Percentiles rank a stretch among this genome's conserved stretches.
Conservation (phyloP, 164 flowering plant species). For the Taxillus chinensis region DNA sequence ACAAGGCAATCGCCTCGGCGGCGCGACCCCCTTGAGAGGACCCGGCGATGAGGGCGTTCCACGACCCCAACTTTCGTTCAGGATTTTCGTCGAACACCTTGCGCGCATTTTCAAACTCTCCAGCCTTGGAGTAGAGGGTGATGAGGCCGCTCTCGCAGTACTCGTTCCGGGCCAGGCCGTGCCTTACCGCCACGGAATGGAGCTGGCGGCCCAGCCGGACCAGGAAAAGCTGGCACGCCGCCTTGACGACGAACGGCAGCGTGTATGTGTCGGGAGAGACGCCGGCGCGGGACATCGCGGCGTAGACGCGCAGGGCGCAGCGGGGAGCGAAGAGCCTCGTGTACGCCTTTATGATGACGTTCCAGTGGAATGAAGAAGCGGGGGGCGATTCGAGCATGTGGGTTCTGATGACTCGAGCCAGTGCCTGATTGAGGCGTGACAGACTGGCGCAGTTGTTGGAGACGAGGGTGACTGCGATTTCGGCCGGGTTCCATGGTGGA, state of each 20-base stretch:
- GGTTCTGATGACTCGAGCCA: conserved; percentile 32
- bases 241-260: conserved; percentile 45
- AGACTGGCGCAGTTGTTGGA: conserved; percentile 27
- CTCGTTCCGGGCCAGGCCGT: conserved; percentile 35
- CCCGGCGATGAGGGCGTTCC: conserved; percentile 57
- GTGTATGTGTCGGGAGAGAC: conserved; percentile 47
- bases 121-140: conserved; percentile 32
- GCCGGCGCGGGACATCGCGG: conserved; percentile 34
- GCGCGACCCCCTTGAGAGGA: conserved; percentile 43
- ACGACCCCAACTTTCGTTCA: conserved; percentile 50
- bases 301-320: conserved; percentile 26
- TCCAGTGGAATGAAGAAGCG: conserved; percentile 38
- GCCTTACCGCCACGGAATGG: conserved; percentile 26
- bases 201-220: conserved; percentile 23
- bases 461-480: conserved; percentile 19
- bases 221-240: conserved; percentile 23
- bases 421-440: conserved; percentile 20
- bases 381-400: conserved; percentile 16
- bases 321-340: conserved; percentile 25
- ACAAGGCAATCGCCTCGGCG: conserved; percentile 32
- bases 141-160: conserved; percentile 58
- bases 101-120: conserved; percentile 37
- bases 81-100: conserved; percentile 46
- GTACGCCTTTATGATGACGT: conserved; percentile 41
- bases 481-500: conserved; percentile 9